A percentile compares a stretch with the other conserved stretches of the same genome.
These are phyloP conservation scores for Clarkia xantiana DNA, from an alignment of 345 rosid species.

Conservation along the genomic window DNA sequence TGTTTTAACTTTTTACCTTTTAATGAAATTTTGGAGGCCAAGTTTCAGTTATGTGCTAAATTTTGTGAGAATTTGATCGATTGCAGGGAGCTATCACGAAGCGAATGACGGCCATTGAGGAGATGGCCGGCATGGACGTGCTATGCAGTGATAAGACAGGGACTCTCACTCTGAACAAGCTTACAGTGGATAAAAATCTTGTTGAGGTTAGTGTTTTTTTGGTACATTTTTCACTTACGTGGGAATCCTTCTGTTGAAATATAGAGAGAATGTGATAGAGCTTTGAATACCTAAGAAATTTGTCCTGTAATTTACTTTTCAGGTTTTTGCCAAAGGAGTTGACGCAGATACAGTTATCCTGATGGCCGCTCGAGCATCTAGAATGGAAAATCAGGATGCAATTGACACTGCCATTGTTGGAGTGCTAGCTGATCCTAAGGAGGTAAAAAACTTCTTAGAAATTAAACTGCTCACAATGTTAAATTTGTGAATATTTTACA, in stretches of 20 bases:
- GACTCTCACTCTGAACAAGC: too few species aligned
- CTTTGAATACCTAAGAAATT: not conserved
- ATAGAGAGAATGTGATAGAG: too few species aligned
- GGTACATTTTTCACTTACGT: too few species aligned
- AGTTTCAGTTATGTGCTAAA: too few species aligned
- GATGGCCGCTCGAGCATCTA: slow-evolving; percentile 57
- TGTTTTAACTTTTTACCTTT: too few species aligned
- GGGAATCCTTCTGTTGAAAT: too few species aligned
- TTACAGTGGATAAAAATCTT: slow-evolving; percentile 31
- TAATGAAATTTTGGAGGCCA: not conserved
- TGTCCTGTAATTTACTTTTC: too few species aligned
- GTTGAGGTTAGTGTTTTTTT: slow-evolving; percentile 33
- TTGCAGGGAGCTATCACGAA: slow-evolving; percentile 58
- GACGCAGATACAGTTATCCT: slow-evolving; percentile 32
- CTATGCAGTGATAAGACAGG: too few species aligned
- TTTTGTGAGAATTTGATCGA: not conserved
- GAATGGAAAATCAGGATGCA: slow-evolving; percentile 55
- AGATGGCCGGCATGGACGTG: slow-evolving; percentile 9
- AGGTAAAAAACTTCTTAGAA: slow-evolving; percentile 15
- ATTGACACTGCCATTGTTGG: slow-evolving; percentile 54
- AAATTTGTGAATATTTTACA: not conserved
- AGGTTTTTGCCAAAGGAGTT: slow-evolving; percentile 41
- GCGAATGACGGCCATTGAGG: slow-evolving; percentile 69
- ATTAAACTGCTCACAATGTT: too few species aligned
- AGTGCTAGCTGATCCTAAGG: slow-evolving; percentile 55